A percentile compares a stretch with the other conserved stretches of the same genome.
Evolutionary conservation across 352 stramenopile genomes (phyloP).

Genomic region (Phytophthora pinifolia): DNA sequence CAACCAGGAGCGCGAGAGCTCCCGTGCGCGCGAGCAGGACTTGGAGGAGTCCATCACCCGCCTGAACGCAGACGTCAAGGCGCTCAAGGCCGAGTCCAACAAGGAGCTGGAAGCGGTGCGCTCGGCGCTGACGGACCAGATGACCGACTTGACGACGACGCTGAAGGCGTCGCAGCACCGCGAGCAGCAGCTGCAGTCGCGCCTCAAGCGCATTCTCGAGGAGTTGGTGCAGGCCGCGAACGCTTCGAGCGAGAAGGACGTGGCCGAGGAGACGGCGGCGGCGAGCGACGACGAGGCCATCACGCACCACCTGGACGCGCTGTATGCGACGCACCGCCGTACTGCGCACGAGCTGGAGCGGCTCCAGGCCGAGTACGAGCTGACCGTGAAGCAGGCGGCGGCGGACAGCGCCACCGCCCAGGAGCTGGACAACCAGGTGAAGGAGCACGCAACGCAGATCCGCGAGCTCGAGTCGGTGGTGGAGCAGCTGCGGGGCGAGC

Average conservation of each 20-base stretch:
- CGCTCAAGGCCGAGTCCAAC: conserved; percentile 36
- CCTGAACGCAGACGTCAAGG: conserved; percentile 38
- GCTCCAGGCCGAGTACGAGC: conserved; percentile 49
- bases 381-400: conserved; percentile 36
- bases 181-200: conserved; percentile 50
- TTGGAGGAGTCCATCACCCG: conserved; percentile 34
- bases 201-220: conserved; percentile 44
- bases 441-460: conserved; percentile 45
- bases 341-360: conserved; percentile 42
- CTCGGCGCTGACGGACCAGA: conserved; percentile 26
- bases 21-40: conserved; percentile 42
- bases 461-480: conserved; percentile 47
- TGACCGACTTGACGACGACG: conserved; percentile 33
- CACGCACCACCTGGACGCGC: conserved; percentile 32
- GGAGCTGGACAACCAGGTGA: conserved; percentile 40
- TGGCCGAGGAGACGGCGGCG: conserved; percentile 25
- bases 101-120: conserved; percentile 29
- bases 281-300: conserved; percentile 35
- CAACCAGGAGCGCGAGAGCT: conserved; percentile 47
- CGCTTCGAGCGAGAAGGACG: conserved; percentile 23
- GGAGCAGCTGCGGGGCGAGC: conserved; percentile 36
- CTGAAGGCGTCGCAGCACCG: conserved; percentile 43
- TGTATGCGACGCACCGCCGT: conserved; percentile 39
- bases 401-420: conserved; percentile 35
- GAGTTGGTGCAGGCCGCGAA: conserved; percentile 40